phyloP scores from a whole-genome alignment of 176 grass and related monocot species.

The Panicum miliaceum region DNA sequence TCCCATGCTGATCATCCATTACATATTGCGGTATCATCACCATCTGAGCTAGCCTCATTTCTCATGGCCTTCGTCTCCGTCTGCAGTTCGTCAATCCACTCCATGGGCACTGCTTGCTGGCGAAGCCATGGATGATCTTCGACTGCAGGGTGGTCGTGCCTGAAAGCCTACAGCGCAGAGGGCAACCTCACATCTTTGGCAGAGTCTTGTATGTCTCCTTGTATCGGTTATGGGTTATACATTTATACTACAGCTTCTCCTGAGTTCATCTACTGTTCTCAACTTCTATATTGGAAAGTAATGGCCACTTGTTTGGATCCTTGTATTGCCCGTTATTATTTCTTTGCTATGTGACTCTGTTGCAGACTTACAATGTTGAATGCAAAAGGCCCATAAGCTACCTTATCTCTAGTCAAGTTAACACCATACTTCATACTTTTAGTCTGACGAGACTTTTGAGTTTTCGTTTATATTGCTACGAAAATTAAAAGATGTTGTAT shows the following conservation, averaged over 20 bases:
- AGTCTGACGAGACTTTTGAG: not conserved
- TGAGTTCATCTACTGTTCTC: constrained; percentile 14
- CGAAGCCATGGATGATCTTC: constrained; percentile 32
- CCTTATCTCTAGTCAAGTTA: not conserved
- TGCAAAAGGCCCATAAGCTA: not conserved
- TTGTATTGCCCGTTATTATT: constrained; percentile 11
- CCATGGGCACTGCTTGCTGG: not conserved
- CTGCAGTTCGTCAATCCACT: not conserved
- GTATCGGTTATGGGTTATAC: not conserved
- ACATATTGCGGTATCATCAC: not conserved
- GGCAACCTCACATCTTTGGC: constrained; percentile 61
- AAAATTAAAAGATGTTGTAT: not conserved
- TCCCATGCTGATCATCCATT: constrained; percentile 31
- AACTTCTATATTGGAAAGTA: not conserved
- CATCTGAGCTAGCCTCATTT: constrained; percentile 4
- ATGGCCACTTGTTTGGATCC: not conserved
- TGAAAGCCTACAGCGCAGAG: constrained; percentile 42
- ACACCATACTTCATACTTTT: not conserved
- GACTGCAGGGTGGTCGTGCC: not conserved
- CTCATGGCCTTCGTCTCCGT: constrained; percentile 25
- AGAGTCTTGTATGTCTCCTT: constrained; percentile 35
- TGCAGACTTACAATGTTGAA: not conserved
- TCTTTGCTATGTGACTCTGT: not conserved
- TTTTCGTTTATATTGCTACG: not conserved
- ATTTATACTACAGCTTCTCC: constrained; percentile 11